phyloP scores from a whole-genome alignment of 2,329 filamentous ascomycete genomes.

The Fusarium marasasianum region DNA sequence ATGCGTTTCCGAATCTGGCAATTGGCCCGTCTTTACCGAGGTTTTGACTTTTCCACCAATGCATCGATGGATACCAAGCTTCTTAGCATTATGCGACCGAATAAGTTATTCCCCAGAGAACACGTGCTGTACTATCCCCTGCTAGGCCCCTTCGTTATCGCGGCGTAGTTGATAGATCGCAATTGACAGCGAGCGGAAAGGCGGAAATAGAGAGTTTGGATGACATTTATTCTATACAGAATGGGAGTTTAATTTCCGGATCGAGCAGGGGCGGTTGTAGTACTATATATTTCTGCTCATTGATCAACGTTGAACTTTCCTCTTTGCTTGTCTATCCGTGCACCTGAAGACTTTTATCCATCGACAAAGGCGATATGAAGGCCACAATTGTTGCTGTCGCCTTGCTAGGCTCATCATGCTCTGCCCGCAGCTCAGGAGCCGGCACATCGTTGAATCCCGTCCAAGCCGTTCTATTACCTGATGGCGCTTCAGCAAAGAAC shows the following conservation, averaged over 20 bases:
- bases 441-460: conserved; percentile 41
- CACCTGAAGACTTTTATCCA: background rate
- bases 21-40: conserved; percentile 16
- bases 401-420: background rate
- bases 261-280: background rate
- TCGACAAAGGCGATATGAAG: background rate
- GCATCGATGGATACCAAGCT: background rate
- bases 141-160: background rate
- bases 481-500: conserved; percentile 46
- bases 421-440: background rate
- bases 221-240: background rate
- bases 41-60: conserved; percentile 15
- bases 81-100: conserved; percentile 5
- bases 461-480: conserved; percentile 41
- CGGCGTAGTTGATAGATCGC: background rate
- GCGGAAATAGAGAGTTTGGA: background rate
- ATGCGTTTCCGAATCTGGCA: background rate
- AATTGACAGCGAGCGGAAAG: background rate
- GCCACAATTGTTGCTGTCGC: background rate
- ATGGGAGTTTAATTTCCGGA: background rate
- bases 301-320: background rate
- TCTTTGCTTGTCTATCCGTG: background rate
- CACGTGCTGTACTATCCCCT: conserved; percentile 11
- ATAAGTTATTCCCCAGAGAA: conserved; percentile 4
- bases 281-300: background rate